Evolutionary conservation across 2,329 filamentous ascomycete species (phyloP).

Genomic region (Fusarium haematococcum): DNA sequence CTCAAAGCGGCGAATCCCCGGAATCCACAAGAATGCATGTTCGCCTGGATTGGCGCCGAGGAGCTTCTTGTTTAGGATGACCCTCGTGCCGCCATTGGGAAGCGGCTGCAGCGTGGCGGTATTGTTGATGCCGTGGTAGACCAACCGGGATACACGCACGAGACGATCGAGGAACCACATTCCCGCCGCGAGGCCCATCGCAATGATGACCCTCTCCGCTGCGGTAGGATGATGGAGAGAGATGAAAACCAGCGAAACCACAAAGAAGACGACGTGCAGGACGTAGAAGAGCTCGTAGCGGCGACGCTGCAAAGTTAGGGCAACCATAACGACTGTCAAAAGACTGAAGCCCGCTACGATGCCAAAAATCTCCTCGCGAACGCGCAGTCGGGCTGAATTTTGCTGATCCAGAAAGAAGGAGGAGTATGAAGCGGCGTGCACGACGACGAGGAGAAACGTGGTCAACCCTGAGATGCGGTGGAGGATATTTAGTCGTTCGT

Average conservation of each 20-base stretch:
- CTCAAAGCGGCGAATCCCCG: neutral
- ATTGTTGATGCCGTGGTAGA: conserved; percentile 60
- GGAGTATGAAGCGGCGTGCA: neutral
- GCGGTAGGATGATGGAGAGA: neutral
- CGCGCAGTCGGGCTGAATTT: neutral
- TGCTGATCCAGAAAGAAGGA: neutral
- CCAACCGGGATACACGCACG: conserved; percentile 57
- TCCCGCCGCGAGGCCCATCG: neutral
- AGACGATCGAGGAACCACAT: conserved; percentile 43
- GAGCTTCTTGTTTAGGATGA: conserved; percentile 54
- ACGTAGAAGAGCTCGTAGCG: neutral
- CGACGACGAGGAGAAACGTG: neutral
- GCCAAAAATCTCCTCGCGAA: neutral
- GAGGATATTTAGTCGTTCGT: neutral
- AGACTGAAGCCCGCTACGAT: neutral
- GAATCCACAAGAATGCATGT: neutral
- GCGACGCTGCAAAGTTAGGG: neutral
- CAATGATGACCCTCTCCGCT: neutral
- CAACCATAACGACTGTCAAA: neutral
- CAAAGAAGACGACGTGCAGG: neutral
- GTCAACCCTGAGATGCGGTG: neutral
- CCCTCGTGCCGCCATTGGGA: conserved; percentile 62
- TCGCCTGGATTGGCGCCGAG: neutral
- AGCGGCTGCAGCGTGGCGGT: conserved; percentile 62
- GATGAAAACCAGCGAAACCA: neutral